Conservation (phyloP, 352 stramenopile genomes). For the Phytophthora melonis region DNA sequence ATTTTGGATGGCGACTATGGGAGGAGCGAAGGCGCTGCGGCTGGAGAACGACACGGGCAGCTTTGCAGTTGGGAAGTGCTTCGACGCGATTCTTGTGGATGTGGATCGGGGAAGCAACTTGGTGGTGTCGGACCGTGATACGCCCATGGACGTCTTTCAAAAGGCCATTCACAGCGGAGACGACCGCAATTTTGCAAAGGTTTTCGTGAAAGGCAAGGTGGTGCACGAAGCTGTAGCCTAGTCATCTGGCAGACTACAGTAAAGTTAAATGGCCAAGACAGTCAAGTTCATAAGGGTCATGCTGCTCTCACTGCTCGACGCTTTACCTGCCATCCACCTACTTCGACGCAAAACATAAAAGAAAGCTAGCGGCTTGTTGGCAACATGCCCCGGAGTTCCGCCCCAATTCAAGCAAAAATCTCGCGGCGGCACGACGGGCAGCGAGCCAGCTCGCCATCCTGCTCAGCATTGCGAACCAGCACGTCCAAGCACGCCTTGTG, state of each 20-base stretch:
- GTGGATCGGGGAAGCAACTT: conserved; percentile 52
- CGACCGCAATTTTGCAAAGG: conserved; percentile 80
- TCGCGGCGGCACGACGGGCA: conserved; percentile 44
- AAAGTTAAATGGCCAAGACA: background rate
- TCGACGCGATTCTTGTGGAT: conserved; percentile 90
- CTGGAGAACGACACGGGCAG: conserved; percentile 79
- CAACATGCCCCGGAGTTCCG: no score
- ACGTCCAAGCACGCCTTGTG: conserved; percentile 56
- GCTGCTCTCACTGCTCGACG: background rate
- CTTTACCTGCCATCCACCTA: conserved; percentile 4
- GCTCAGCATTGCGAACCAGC: conserved; percentile 43
- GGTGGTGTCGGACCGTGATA: conserved; percentile 55
- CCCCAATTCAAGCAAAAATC: conserved; percentile 19
- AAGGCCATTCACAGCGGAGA: conserved; percentile 90
- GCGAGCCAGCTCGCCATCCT: conserved; percentile 31
- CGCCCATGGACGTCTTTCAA: conserved; percentile 71
- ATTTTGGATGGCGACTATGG: conserved; percentile 90
- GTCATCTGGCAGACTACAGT: background rate
- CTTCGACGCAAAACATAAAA: conserved; percentile 20
- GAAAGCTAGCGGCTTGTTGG: background rate
- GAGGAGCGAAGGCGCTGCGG: conserved; percentile 76
- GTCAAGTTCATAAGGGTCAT: conserved; percentile 2
- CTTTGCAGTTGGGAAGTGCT: conserved; percentile 83
- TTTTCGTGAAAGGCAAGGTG: conserved; percentile 73
- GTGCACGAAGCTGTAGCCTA: conserved; percentile 14